phyloP scores from a whole-genome alignment of 2,329 filamentous ascomycete species.

The Fusarium anguioides region DNA sequence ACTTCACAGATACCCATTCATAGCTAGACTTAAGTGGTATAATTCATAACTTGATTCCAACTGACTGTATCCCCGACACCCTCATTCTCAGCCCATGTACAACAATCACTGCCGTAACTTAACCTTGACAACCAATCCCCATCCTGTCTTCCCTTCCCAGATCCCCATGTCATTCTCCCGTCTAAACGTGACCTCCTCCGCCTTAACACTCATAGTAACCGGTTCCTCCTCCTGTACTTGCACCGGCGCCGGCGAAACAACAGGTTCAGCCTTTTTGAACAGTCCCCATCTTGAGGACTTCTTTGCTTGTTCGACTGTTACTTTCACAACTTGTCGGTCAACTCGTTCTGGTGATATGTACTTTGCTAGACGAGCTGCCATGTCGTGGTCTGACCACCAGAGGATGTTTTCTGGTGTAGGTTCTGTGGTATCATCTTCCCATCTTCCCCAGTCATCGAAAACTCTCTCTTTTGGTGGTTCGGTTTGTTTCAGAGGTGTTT shows the following conservation, averaged over 20 bases:
- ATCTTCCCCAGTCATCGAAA: conserved; percentile 62
- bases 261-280: conserved; percentile 44
- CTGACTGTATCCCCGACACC: not conserved
- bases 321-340: conserved; percentile 47
- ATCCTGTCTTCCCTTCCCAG: conserved; percentile 63
- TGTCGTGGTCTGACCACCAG: conserved; percentile 61
- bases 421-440: conserved; percentile 43
- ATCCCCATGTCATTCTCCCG: conserved; percentile 63
- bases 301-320: conserved; percentile 48
- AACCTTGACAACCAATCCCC: conserved; percentile 60
- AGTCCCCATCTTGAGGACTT: conserved; percentile 51
- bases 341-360: conserved; percentile 54
- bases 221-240: conserved; percentile 31
- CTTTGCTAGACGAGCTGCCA: conserved; percentile 58
- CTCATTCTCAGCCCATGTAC: not conserved
- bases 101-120: conserved; percentile 32
- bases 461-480: conserved; percentile 32
- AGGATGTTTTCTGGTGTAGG: conserved; percentile 34
- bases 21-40: not conserved
- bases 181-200: conserved; percentile 63
- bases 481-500: not conserved
- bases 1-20: not conserved
- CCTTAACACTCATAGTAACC: conserved; percentile 55
- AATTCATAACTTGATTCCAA: not conserved
- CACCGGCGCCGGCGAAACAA: conserved; percentile 11